Evolutionary conservation across 2,329 filamentous ascomycete genomes (phyloP), one percentile per base, ranked within the genome.

Genomic region (Fusarium brachygibbosum): DNA sequence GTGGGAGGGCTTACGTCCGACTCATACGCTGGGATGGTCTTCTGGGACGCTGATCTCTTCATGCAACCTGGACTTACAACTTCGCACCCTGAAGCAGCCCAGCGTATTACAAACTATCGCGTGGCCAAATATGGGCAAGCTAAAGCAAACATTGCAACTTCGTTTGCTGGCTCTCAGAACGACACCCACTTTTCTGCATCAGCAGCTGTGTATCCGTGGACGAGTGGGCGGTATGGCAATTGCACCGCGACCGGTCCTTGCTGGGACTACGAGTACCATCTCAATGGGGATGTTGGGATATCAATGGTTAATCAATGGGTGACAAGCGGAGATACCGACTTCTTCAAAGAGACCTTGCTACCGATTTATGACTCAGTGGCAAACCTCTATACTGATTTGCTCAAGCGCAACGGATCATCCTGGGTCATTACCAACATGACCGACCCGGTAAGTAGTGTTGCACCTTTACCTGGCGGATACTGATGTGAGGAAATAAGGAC

Each of bases 31-130:
- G 57, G 57, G 6, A 1, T 58, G 2, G 21, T 59, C 5, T 59
- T 59, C 16, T 59, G 57, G 57, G 57, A 59, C 5, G 57, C 57
- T 0, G 57, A 59, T 10, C 52, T 59, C 9, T 59, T 58, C 1
- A 59, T 59, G 57, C 57, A 59, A 29, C 57, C 57, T 2, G 52
- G 57, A 5, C 52, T 59, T 3, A 58, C 52, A 9, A 41, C 57
- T 3, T 59, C 57, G 0, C 57, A 59, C 4, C 57, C 57, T 0
- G 57, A 59, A 41, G 52, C 57, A 2, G 57, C 57, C 2, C 57
- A 58, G 5, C 52, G 57, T 2, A 48, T 58, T n/a, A 58, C 52
- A 0, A 59, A 59, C n/a, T 59, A 59, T 1, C 57, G 57, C 2
- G 57, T 59, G 0, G 52, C 52, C 0, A 59, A 34, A 8, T 23